Evolutionary conservation across 2,329 filamentous ascomycete species (phyloP).

Genomic region (Gnomoniopsis sp.): DNA sequence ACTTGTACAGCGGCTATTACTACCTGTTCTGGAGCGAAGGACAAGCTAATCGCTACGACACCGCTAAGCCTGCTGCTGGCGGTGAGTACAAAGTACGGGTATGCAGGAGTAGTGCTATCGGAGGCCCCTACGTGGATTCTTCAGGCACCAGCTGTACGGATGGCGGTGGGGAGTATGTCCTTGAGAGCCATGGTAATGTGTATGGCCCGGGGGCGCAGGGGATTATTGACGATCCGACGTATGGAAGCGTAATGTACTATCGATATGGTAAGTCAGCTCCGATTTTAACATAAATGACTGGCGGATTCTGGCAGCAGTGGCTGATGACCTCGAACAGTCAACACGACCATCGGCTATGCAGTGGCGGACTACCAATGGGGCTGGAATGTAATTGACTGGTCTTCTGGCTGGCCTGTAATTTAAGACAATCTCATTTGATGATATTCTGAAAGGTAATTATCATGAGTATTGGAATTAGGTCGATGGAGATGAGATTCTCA

Average conservation of each 20-base stretch:
- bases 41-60: constrained; percentile 57
- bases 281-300: too few relatives aligned
- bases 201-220: constrained; percentile 64
- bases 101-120: constrained; percentile 49
- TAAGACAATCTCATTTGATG: constrained; percentile 16
- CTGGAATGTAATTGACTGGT: constrained; percentile 39
- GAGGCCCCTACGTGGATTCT: constrained; percentile 51
- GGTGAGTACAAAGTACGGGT: constrained; percentile 61
- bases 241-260: constrained; percentile 58
- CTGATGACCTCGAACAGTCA: background rate
- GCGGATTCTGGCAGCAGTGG: too few relatives aligned
- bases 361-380: constrained; percentile 44
- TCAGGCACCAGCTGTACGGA: constrained; percentile 46
- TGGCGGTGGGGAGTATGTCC: constrained; percentile 55
- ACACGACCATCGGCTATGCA: constrained; percentile 38
- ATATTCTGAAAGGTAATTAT: too few relatives aligned
- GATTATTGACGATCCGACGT: constrained; percentile 45
- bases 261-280: constrained; percentile 50
- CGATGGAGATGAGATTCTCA: too few relatives aligned
- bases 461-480: too few relatives aligned
- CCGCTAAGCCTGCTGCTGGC: constrained; percentile 43
- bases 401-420: constrained; percentile 18
- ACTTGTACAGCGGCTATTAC: constrained; percentile 50
- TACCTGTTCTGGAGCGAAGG: constrained; percentile 61
- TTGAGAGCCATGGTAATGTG: constrained; percentile 52